Evolutionary conservation across 2,329 filamentous ascomycete species (phyloP), one percentile per base, ranked within the genome.

Genomic region (Colletotrichum lini): DNA sequence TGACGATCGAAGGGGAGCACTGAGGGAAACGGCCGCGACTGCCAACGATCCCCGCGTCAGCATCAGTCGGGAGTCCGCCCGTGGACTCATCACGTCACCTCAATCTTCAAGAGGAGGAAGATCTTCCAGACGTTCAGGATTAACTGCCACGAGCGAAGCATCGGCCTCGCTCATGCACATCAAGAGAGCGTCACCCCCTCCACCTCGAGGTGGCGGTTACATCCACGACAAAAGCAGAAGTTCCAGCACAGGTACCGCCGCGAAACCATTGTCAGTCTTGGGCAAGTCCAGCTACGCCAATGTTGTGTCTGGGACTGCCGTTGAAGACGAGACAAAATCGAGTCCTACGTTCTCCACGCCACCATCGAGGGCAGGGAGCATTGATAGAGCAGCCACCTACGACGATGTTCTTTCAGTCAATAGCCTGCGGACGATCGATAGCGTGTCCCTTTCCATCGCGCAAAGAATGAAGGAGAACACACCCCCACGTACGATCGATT

Each of bases 111-210:
- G 73, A 35, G 38, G 68, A 56, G n/a, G 45, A 8, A 74, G 54
- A 65, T 78, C 76, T 18, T 75, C 77, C 2, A 76, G 75, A 70
- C 80, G 73, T 60, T 79, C 68, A 65, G 77, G 68, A 62, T 75
- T 76, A n/a, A 79, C 80, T 1, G 78, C 78, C 13, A 76, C 74
- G 18, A 84, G 81, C 63, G 82, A 81, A 40, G 86, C 86, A 0
- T 82, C 85, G 72, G 73, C 82, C 30, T 79, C 80, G 21, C 77
- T 88, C 8, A 81, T 80, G 54, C 80, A 82, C 56, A 84, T 88
- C 70, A 82, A 80, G 3, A 79, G 78, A 67, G 77, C 72, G 1
- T 80, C 82, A 16, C 81, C 82, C 10, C 77, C 80, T 0, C 76
- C 79, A 16, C 72, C 76, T 30, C 72, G 76, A 71, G 76, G 77